A percentile compares a stretch with the other conserved stretches of the same genome.
phyloP scores from a whole-genome alignment of 805 yeast genomes.

The Priceomyces fermenticarens region DNA sequence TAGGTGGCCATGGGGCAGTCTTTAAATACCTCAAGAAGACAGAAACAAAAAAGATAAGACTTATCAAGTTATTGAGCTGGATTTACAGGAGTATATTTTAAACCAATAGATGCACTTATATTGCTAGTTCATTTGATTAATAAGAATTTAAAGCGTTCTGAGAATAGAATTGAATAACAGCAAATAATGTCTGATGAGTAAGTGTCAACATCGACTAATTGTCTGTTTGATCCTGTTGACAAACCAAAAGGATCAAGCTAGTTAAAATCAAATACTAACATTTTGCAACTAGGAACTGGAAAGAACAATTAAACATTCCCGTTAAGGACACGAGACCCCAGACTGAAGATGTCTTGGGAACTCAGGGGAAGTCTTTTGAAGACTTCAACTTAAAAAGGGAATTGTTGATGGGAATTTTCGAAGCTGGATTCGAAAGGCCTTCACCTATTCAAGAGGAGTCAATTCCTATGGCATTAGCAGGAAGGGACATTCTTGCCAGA shows the following conservation, averaged over 20 bases:
- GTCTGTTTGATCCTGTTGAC: background rate
- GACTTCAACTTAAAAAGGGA: constrained; percentile 90
- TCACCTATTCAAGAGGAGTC: constrained; percentile 98
- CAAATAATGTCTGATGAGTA: constrained; percentile 6
- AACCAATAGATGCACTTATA: too few species aligned
- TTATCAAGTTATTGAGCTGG: too few species aligned
- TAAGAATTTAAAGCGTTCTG: too few species aligned
- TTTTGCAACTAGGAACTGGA: constrained; percentile 51
- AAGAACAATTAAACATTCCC: constrained; percentile 69
- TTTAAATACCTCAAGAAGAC: too few species aligned
- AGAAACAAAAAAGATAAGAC: too few species aligned
- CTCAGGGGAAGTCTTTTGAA: constrained; percentile 89
- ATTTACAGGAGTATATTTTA: too few species aligned
- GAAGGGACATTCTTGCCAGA: constrained; percentile 93
- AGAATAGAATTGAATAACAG: background rate
- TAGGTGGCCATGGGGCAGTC: too few species aligned
- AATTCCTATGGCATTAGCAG: constrained; percentile 91
- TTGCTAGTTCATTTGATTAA: too few species aligned
- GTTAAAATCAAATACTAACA: constrained; percentile 3
- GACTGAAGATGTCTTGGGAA: constrained; percentile 91
- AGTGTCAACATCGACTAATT: background rate
- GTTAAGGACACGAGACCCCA: constrained; percentile 89
- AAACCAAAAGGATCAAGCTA: background rate
- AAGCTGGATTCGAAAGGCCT: constrained; percentile 97
- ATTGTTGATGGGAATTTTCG: constrained; percentile 95